A percentile compares a stretch with the other conserved stretches of the same genome.
Evolutionary conservation across 139 green algal genomes (phyloP).

Genomic region (Chlamydomonas sphaeroides): DNA sequence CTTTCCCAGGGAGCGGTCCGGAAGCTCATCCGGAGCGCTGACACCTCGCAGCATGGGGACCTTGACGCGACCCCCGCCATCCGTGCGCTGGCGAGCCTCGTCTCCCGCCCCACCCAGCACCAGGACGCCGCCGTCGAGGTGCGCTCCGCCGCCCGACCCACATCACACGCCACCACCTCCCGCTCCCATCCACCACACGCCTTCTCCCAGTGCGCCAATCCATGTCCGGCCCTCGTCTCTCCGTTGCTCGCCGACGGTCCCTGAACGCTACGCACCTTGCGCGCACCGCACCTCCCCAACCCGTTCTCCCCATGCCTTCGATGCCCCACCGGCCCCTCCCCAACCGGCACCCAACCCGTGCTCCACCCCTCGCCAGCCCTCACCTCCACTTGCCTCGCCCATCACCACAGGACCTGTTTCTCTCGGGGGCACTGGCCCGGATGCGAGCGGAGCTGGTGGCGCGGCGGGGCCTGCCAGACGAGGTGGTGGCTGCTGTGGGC

Average conservation of each 20-base stretch:
- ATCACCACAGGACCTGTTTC: constrained; percentile 13
- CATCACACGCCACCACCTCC: too few relatives aligned
- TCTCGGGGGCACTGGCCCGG: background rate
- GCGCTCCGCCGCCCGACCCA: background rate
- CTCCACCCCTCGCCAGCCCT: too few relatives aligned
- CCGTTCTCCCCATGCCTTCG: background rate
- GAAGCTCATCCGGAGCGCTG: constrained; percentile 10
- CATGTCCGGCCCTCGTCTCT: background rate
- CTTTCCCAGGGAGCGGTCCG: constrained; percentile 3
- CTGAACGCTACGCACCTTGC: too few relatives aligned
- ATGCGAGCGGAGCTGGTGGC: constrained; percentile 9
- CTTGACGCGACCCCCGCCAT: background rate
- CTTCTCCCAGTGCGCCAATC: background rate
- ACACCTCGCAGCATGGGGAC: background rate
- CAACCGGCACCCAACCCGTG: background rate
- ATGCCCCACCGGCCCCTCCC: background rate
- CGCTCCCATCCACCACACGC: too few relatives aligned
- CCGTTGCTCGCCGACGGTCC: too few relatives aligned
- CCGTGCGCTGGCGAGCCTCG: background rate
- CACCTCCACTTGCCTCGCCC: too few relatives aligned
- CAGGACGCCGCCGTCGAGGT: constrained; percentile 10
- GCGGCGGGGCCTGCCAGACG: background rate
- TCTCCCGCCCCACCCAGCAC: background rate
- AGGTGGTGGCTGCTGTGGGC: background rate
- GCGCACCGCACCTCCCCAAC: too few relatives aligned